Conservation (phyloP, 164 flowering plant species). For the Macadamia tetraphylla region DNA sequence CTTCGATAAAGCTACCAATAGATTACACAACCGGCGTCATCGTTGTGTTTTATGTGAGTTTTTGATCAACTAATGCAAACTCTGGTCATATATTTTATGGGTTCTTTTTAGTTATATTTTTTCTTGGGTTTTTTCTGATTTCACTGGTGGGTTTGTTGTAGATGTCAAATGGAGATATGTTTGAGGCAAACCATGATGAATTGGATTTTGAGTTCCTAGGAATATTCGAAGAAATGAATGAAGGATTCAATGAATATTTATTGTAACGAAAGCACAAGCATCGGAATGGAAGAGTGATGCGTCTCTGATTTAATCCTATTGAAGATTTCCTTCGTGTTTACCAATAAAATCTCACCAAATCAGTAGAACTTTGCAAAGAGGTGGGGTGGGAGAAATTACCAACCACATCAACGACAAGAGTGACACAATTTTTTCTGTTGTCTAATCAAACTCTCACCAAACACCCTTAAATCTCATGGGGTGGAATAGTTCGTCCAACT, state of each 20-base stretch:
- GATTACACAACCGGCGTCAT: slow-evolving; percentile 95
- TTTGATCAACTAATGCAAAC: neutral
- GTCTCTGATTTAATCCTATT: slow-evolving; percentile 88
- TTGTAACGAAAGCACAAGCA: slow-evolving; percentile 88
- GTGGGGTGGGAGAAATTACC: too few relatives aligned
- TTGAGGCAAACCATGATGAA: slow-evolving; percentile 79
- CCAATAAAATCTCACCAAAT: too few relatives aligned
- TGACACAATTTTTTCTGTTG: too few relatives aligned
- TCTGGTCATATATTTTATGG: too few relatives aligned
- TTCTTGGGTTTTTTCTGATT: neutral
- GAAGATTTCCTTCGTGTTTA: slow-evolving; percentile 80
- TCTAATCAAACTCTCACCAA: too few relatives aligned
- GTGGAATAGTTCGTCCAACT: too few relatives aligned
- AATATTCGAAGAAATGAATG: slow-evolving; percentile 77
- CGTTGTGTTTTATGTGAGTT: slow-evolving; percentile 88
- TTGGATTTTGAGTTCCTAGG: slow-evolving; percentile 80
- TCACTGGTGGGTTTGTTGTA: slow-evolving; percentile 15
- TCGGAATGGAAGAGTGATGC: slow-evolving; percentile 88
- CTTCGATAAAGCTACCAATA: slow-evolving; percentile 76
- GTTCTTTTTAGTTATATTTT: neutral
- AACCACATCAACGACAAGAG: too few relatives aligned
- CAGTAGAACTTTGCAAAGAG: too few relatives aligned
- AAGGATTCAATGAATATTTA: slow-evolving; percentile 87
- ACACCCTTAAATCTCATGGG: too few relatives aligned
- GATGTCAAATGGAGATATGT: slow-evolving; percentile 91